Evolutionary conservation across 2,329 filamentous ascomycete genomes (phyloP).

Genomic region (Microcyclospora tardicrescens): DNA sequence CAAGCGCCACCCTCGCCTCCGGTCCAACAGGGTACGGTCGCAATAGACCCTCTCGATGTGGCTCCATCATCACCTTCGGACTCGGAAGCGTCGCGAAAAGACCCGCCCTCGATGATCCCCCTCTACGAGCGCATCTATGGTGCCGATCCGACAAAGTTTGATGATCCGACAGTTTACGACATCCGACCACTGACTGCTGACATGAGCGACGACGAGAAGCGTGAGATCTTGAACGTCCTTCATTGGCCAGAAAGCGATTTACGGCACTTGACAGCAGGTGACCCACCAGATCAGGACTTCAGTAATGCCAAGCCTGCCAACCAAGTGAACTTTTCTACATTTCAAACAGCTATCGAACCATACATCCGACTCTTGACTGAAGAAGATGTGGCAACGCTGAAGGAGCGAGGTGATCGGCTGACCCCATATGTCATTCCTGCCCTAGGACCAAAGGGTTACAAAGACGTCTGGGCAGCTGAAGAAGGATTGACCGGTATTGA

Average conservation of each 20-base stretch:
- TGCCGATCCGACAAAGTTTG: constrained; percentile 78
- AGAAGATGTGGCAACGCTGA: constrained; percentile 84
- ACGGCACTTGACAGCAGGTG: constrained; percentile 71
- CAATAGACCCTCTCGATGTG: constrained; percentile 40
- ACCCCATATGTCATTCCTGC: constrained; percentile 77
- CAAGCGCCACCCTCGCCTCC: constrained; percentile 20
- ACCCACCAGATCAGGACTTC: constrained; percentile 87
- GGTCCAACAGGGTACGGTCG: constrained; percentile 17
- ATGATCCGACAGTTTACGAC: constrained; percentile 87
- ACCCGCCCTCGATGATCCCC: constrained; percentile 46
- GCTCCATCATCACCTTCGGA: constrained; percentile 46
- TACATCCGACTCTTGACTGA: constrained; percentile 83
- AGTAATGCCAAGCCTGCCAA: constrained; percentile 86
- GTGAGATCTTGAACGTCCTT: constrained; percentile 76
- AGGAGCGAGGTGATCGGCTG: constrained; percentile 70
- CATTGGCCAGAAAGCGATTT: constrained; percentile 72
- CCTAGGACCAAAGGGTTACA: constrained; percentile 73
- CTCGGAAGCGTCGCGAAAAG: constrained; percentile 41
- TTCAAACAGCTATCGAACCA: constrained; percentile 82
- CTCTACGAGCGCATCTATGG: constrained; percentile 75
- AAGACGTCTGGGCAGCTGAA: constrained; percentile 86
- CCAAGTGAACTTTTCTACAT: constrained; percentile 87
- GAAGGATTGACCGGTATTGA: constrained; percentile 70
- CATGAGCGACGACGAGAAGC: constrained; percentile 76
- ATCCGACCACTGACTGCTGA: constrained; percentile 61